Evolutionary conservation across 805 yeast genomes (phyloP), one percentile per base, ranked within the genome.

Genomic region (Pichia phayaonensis): DNA sequence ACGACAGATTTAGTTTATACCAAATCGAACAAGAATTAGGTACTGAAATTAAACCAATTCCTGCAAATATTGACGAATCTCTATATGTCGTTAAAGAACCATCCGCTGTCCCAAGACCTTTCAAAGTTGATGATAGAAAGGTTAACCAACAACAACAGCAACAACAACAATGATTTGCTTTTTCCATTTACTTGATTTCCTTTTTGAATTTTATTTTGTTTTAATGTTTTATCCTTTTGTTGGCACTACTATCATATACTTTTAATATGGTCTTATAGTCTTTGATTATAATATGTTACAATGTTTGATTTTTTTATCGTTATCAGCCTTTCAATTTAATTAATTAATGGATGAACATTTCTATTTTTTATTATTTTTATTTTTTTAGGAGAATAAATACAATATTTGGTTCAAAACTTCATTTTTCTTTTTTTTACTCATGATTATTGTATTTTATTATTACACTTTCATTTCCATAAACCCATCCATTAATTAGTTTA

Each of bases 1-100:
- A 90, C 63, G 99, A 94, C 68, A 81, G 98, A 66, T 90, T 86
- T 71, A 88, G 86, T 64, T 76, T 94, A 63, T 92, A 90, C 71
- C 88, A 87, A 69, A 90, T 94, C 61, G 99, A 94, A 70, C 96
- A 92, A 71, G 98, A 92, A 71, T 79, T 94, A 58, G 97, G 97
- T 36, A 92, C 97, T 20, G 98, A 94, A 66, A 94, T 94, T 69
- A 88, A 87, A 65, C 97, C 98, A 54, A 94, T 94, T 59, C 99
- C 99, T 39, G 83, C 89, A n/a, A 80, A 81, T 47, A 94, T 94
- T 61, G 98, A 94, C 71, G 84, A 81, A 68, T 76, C 84, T 15
- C 76, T 94, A 59, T 94, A 94, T 64, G 98, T 90, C 48, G 92
- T 90, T 44, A 86, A 84, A 51, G 83, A 87, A 64, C 76, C 79